Evolutionary conservation across 2,329 filamentous ascomycete genomes (phyloP).

Genomic region (Ramularia collo-cygni): DNA sequence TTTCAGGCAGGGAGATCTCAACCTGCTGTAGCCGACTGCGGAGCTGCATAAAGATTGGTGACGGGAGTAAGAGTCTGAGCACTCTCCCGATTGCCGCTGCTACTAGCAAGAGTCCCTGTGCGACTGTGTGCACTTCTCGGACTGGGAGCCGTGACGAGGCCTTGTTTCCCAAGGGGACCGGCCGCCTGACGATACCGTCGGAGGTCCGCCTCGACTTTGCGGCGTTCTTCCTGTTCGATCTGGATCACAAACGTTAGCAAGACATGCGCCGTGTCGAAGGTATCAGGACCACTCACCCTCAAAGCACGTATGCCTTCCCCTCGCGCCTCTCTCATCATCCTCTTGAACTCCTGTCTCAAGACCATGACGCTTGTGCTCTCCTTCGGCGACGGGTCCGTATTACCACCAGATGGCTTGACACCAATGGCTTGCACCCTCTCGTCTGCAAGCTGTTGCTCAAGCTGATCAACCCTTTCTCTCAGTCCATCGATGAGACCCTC

Average conservation of each 20-base stretch:
- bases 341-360: constrained; percentile 68
- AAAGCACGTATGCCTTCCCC: constrained; percentile 58
- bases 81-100: not conserved
- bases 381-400: constrained; percentile 21
- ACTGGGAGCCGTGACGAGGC: constrained; percentile 2
- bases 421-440: constrained; percentile 62
- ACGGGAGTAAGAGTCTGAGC: too few species aligned
- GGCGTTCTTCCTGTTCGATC: constrained; percentile 66
- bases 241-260: constrained; percentile 28
- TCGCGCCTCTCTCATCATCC: constrained; percentile 70
- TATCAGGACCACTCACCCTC: constrained; percentile 47
- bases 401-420: constrained; percentile 45
- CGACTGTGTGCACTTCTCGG: not conserved
- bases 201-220: constrained; percentile 58
- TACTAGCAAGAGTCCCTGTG: not conserved
- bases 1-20: too few species aligned
- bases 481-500: constrained; percentile 58
- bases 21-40: too few species aligned
- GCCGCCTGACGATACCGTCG: constrained; percentile 44
- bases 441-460: constrained; percentile 60
- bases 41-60: too few species aligned
- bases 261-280: not conserved
- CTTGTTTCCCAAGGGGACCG: constrained; percentile 15
- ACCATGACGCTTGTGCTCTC: constrained; percentile 62
- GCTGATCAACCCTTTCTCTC: constrained; percentile 54